Evolutionary conservation across 1,284 basidiomycete genomes (phyloP).

Genomic region (Inonotus hispidus): DNA sequence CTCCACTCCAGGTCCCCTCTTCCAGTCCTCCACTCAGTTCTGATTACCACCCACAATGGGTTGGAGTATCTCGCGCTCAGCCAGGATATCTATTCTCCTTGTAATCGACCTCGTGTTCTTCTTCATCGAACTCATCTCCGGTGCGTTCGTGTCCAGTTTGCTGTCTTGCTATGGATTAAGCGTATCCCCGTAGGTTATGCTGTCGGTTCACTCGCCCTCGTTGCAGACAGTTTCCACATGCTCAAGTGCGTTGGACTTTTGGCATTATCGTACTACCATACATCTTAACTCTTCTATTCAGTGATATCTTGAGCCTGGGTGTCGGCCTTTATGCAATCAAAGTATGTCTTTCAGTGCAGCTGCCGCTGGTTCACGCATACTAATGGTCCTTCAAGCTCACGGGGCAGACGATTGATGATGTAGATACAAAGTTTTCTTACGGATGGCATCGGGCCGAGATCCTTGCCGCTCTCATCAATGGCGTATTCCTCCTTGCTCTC

Average conservation of each 20-base stretch:
- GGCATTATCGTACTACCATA: constrained; percentile 4
- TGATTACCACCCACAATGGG: constrained; percentile 32
- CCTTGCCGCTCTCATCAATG: constrained; percentile 91
- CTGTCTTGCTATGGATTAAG: constrained; percentile 5
- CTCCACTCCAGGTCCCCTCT: too few relatives aligned
- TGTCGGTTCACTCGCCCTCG: constrained; percentile 89
- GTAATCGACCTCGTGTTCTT: constrained; percentile 89
- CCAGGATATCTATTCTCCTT: constrained; percentile 77
- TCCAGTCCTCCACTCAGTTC: background rate
- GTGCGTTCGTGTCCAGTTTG: constrained; percentile 38
- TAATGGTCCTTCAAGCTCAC: constrained; percentile 45
- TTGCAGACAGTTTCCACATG: constrained; percentile 99
- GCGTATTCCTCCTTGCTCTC: constrained; percentile 92
- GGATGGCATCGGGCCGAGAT: constrained; percentile 99
- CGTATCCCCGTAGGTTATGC: constrained; percentile 66
- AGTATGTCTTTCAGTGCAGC: constrained; percentile 36
- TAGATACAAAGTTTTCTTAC: constrained; percentile 71
- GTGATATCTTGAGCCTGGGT: constrained; percentile 91
- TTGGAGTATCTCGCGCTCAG: constrained; percentile 53
- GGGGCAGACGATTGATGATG: constrained; percentile 24
- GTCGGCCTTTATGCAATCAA: constrained; percentile 98
- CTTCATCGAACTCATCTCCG: constrained; percentile 84
- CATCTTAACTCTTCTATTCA: constrained; percentile 29
- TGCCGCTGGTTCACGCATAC: constrained; percentile 9
- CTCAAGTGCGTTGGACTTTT: constrained; percentile 63